Evolutionary conservation across 176 grass and related monocot species (phyloP).

Genomic region (Coix lacrymajobi): DNA sequence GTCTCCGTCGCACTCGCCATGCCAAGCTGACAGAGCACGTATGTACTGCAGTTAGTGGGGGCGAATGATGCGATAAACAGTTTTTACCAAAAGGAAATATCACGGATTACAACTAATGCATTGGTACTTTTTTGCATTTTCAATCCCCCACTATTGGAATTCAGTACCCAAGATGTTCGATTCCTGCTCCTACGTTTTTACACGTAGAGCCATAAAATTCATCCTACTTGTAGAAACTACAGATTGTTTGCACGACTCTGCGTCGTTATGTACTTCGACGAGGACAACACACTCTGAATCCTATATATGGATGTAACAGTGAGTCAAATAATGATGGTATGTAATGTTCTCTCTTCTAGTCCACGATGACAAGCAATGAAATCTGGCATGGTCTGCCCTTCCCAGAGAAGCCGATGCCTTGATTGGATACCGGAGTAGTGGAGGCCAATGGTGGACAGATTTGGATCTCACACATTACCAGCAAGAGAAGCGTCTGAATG

Average conservation of each 20-base stretch:
- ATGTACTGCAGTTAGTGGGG: background rate
- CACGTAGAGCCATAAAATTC: background rate
- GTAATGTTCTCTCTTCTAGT: background rate
- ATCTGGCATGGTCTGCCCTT: background rate
- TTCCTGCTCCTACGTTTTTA: too few relatives aligned
- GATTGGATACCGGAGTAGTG: background rate
- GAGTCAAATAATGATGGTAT: background rate
- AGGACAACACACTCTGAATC: background rate
- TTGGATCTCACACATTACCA: background rate
- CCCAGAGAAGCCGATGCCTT: background rate
- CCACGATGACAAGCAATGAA: background rate
- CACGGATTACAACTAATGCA: too few relatives aligned
- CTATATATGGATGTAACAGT: background rate
- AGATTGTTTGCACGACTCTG: background rate
- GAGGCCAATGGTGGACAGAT: background rate
- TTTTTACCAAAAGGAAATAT: too few relatives aligned
- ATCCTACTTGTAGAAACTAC: background rate
- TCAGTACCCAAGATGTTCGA: too few relatives aligned
- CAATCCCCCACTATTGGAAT: too few relatives aligned
- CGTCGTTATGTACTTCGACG: background rate
- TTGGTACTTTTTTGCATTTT: too few relatives aligned
- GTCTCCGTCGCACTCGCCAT: slow-evolving; percentile 53
- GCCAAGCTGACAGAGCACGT: slow-evolving; percentile 31
- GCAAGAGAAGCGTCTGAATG: background rate
- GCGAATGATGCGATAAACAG: too few relatives aligned